Base-by-base conservation (phyloP, 2,329 filamentous ascomycete genomes). In the Paraphaeosphaeria sporulosa region DNA sequence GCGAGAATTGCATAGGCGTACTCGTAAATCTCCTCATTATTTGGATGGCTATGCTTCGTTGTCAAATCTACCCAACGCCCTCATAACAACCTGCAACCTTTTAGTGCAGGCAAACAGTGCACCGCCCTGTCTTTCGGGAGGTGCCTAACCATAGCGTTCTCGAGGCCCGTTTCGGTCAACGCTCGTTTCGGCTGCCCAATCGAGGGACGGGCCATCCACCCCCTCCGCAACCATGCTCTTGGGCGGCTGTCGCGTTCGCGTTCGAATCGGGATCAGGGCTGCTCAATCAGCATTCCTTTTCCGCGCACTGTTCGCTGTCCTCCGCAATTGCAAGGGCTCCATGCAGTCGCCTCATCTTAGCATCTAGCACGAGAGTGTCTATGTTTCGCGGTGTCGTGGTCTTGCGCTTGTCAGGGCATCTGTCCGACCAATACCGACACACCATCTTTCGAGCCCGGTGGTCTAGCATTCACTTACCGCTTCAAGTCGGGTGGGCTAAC, bases 81-180 rank as follows among this genome's bases (percentile, higher is more conserved):
- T 63, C 47, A 27, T 59, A 44, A 49, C 57, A 59, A 57, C 58
- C 42, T 57, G 59, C 55, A 48, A 63, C 30, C n/a, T 60, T 43
- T 60, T 55, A 32, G 55, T 44, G 51, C 50, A 66, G 62, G 63
- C 64, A 66, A 66, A 64, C 62, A 61, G 58, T 61, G 69, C 70
- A 67, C 64, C 68, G 68, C 71, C 67, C 66, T 72, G 64, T 63
- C 61, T 63, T 63, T 59, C 38, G 61, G 25, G 25, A 27, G 25
- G 40, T 71, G 64, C 71, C 65, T 66, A 59, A 62, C 53, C 47
- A 55, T 55, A 63, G 57, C 55, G 49, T 51, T 50, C 48, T 60
- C 51, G 57, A 53, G 69, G 70, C 71, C 64, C 68, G 64, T 66
- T 57, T 66, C 60, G 60, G 64, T 67, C 61, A 67, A 59, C 58